Percentiles rank a stretch among this genome's conserved stretches.
These are phyloP conservation scores for Alternaria rosae DNA, from an alignment of 2,329 filamentous ascomycete species.

Conservation along the genomic window DNA sequence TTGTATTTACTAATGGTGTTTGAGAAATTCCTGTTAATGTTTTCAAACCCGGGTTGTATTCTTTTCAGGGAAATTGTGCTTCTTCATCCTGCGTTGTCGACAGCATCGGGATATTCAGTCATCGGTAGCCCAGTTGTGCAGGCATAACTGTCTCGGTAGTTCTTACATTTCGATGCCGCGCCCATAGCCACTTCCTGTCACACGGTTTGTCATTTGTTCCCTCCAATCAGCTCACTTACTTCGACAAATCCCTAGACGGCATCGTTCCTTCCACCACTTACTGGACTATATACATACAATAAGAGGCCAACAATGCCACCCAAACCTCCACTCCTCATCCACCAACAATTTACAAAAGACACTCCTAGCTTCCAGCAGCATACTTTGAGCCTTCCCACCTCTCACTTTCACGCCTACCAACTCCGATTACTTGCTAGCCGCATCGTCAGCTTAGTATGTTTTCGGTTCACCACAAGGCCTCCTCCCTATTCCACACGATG, in stretches of 20 bases:
- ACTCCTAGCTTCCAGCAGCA: constrained; percentile 27
- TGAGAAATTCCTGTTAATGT: no score
- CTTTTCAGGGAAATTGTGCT: no score
- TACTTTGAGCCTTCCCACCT: constrained; percentile 8
- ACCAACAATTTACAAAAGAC: constrained; percentile 20
- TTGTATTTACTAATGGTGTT: neutral
- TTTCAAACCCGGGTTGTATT: no score
- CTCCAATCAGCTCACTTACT: neutral
- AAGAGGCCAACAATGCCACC: neutral
- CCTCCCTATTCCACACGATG: constrained; percentile 27
- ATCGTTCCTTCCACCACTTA: neutral
- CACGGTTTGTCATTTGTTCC: neutral
- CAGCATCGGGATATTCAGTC: neutral
- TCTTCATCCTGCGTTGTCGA: neutral
- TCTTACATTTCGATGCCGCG: neutral
- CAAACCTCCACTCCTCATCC: constrained; percentile 1
- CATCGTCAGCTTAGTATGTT: constrained; percentile 19
- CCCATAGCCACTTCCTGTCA: neutral
- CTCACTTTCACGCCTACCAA: constrained; percentile 6
- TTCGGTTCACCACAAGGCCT: neutral
- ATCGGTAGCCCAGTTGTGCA: neutral
- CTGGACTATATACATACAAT: neutral
- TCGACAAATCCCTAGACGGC: neutral
- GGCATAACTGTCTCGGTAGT: neutral
- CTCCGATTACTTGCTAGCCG: constrained; percentile 1